Evolutionary conservation across 306 rosid species (phyloP).

Genomic region (Dryas drummondii): DNA sequence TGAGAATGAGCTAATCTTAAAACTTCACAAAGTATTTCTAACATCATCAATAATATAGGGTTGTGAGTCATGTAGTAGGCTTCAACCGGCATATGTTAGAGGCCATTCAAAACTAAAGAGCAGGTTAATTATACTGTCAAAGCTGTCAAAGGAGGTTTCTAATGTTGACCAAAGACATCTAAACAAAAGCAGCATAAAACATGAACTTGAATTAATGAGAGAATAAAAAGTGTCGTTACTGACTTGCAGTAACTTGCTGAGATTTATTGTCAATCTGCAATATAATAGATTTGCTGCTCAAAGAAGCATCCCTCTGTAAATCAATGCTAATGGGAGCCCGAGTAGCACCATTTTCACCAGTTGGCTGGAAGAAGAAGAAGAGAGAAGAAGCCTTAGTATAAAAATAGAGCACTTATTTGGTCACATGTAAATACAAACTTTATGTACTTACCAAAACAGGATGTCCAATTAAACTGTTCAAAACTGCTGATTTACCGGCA

Average conservation of each 20-base stretch:
- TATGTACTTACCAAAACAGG: constrained; percentile 74
- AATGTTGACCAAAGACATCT: neutral
- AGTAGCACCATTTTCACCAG: constrained; percentile 98
- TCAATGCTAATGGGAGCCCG: constrained; percentile 92
- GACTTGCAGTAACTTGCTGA: constrained; percentile 96
- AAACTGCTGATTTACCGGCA: constrained; percentile 91
- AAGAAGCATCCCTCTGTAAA: constrained; percentile 77
- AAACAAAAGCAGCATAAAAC: neutral
- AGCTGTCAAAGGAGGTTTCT: neutral
- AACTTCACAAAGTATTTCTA: neutral
- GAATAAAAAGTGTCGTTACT: constrained; percentile 31
- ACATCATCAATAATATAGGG: neutral
- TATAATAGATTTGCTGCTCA: constrained; percentile 92
- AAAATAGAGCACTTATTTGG: neutral
- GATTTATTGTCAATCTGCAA: constrained; percentile 92
- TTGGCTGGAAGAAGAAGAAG: constrained; percentile 62
- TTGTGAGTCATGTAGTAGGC: neutral
- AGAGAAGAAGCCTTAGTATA: constrained; percentile 13
- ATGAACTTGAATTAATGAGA: neutral
- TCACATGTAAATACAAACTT: neutral
- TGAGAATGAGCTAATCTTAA: neutral
- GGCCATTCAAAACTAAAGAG: neutral
- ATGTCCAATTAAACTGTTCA: constrained; percentile 96
- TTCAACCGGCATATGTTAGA: neutral
- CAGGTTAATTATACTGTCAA: neutral